phyloP scores from a whole-genome alignment of 208 protist genomes.

The Crithidia brevicula region DNA sequence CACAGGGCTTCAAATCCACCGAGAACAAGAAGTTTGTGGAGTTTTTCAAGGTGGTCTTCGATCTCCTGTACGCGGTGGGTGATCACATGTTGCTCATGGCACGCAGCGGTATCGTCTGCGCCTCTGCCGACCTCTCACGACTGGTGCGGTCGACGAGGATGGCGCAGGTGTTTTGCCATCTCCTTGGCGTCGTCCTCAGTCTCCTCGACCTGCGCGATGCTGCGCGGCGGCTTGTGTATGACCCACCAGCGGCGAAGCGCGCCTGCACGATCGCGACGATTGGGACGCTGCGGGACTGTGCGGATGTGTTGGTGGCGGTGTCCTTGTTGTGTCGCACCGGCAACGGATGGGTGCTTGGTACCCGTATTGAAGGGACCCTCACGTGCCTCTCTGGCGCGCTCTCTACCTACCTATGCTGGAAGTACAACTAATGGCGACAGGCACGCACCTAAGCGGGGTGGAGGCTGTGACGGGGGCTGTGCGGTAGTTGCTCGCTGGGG shows the following conservation, averaged over 20 bases:
- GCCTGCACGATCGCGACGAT: constrained; percentile 30
- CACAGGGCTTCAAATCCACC: constrained; percentile 42
- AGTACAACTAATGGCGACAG: constrained; percentile 19
- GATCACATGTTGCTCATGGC: constrained; percentile 55
- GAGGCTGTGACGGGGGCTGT: background rate
- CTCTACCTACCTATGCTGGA: constrained; percentile 41
- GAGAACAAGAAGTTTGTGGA: constrained; percentile 60
- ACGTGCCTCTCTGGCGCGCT: constrained; percentile 48
- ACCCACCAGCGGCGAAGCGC: constrained; percentile 41
- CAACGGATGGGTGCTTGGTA: constrained; percentile 9
- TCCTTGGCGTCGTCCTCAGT: constrained; percentile 37
- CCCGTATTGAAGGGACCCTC: constrained; percentile 24
- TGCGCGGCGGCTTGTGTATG: constrained; percentile 35
- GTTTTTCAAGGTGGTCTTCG: constrained; percentile 42
- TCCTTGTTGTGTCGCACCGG: constrained; percentile 16
- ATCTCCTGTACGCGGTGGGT: constrained; percentile 42
- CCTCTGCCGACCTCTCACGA: background rate
- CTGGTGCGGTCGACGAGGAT: background rate
- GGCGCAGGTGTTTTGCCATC: constrained; percentile 35
- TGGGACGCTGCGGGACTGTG: constrained; percentile 33
- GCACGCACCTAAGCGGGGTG: background rate
- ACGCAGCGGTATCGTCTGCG: constrained; percentile 22
- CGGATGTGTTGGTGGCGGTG: constrained; percentile 39
- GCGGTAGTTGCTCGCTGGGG: background rate
- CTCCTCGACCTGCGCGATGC: constrained; percentile 51